A percentile compares a stretch with the other conserved stretches of the same genome.
Conservation (phyloP, 75 land plant species). For the Cunninghamia lanceolata region DNA sequence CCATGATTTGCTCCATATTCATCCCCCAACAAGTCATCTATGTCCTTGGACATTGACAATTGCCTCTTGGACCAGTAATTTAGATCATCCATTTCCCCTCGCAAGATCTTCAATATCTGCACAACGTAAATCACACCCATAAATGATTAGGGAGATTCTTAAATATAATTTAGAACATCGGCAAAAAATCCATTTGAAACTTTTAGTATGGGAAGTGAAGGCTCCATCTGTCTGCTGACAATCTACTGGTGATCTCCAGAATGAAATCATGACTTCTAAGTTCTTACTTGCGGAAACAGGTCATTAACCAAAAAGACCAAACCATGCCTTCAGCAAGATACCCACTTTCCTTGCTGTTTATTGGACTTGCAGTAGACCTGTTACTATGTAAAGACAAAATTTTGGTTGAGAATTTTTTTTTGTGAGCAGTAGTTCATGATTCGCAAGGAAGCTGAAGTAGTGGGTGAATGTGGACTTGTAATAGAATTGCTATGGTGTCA, state of each 20-base stretch:
- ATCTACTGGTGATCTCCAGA: background rate
- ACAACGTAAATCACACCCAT: background rate
- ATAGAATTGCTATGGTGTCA: background rate
- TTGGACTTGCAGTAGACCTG: background rate
- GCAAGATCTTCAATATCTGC: slow-evolving; percentile 66
- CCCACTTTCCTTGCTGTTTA: background rate
- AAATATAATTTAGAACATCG: background rate
- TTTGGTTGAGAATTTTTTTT: background rate
- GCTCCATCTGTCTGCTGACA: background rate
- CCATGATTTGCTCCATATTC: slow-evolving; percentile 21
- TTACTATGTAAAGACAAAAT: background rate
- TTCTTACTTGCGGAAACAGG: background rate
- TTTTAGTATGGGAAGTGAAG: background rate
- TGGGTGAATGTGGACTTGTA: background rate
- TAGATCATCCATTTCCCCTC: slow-evolving; percentile 40
- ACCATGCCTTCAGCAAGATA: background rate
- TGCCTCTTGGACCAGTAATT: slow-evolving; percentile 20
- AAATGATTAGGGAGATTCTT: background rate
- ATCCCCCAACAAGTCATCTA: slow-evolving; percentile 33
- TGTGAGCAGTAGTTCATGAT: background rate
- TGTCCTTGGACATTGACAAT: slow-evolving; percentile 9
- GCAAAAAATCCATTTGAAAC: background rate
- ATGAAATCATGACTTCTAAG: background rate
- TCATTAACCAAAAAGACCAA: background rate
- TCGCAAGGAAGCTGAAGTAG: background rate